Percentiles rank a stretch among this genome's conserved stretches.
phyloP scores from a whole-genome alignment of 1,139 yeast genomes.

The Protomyces macrosporus region DNA sequence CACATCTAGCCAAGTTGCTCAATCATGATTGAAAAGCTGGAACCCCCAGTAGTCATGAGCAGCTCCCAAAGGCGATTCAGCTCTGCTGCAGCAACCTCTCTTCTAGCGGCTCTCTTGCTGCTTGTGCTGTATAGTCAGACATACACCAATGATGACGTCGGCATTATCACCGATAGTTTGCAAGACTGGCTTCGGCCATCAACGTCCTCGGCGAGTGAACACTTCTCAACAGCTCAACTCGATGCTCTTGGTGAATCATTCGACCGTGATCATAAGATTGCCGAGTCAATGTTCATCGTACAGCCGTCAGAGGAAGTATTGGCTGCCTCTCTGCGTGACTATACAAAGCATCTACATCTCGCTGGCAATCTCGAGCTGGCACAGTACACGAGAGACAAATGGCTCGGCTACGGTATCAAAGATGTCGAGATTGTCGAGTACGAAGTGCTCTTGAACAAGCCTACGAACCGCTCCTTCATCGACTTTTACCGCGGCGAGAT shows the following conservation, averaged over 20 bases:
- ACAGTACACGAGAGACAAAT: conserved; percentile 59
- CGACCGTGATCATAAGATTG: not conserved
- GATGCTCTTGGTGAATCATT: conserved; percentile 1
- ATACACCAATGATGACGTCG: too few species aligned
- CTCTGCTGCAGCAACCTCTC: too few species aligned
- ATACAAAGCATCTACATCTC: conserved; percentile 50
- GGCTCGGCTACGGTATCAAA: conserved; percentile 56
- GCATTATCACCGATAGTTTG: too few species aligned
- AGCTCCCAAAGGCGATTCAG: too few species aligned
- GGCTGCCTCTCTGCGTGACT: conserved; percentile 45
- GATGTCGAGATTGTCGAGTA: conserved; percentile 50
- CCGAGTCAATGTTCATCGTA: conserved; percentile 12
- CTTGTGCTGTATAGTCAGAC: too few species aligned
- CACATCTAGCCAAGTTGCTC: too few species aligned
- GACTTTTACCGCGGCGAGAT: conserved; percentile 47
- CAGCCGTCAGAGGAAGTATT: conserved; percentile 9
- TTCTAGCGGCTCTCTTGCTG: too few species aligned
- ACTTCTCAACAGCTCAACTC: not conserved
- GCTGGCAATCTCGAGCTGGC: conserved; percentile 67
- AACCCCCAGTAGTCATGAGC: too few species aligned
- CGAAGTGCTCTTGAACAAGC: conserved; percentile 58
- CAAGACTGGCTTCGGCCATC: too few species aligned
- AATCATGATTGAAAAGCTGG: too few species aligned
- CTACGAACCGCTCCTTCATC: conserved; percentile 37
- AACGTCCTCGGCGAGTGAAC: not conserved